phyloP scores from a whole-genome alignment of 1,284 basidiomycete species.

The Pterulicium gracile region DNA sequence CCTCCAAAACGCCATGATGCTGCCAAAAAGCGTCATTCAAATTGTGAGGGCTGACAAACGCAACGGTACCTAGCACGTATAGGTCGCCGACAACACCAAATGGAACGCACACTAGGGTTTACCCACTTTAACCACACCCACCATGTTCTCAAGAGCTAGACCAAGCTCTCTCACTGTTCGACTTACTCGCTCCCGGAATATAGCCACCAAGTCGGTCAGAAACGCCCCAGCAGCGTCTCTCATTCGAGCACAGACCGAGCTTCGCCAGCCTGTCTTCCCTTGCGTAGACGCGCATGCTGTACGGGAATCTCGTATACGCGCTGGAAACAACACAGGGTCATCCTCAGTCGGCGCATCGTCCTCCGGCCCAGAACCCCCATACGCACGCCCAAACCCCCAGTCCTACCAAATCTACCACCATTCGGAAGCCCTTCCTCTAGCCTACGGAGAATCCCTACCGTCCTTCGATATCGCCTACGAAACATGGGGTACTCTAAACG shows the following conservation, averaged over 20 bases:
- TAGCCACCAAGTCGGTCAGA: neutral
- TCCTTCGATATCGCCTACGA: conserved; percentile 91
- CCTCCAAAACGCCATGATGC: too few relatives aligned
- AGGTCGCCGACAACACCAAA: too few relatives aligned
- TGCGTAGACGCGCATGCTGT: conserved; percentile 69
- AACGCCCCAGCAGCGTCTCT: neutral
- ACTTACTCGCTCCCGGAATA: neutral
- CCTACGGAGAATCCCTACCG: conserved; percentile 67
- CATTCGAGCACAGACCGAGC: neutral
- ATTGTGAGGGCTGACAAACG: too few relatives aligned
- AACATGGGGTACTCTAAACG: conserved; percentile 89
- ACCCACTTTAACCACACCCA: too few relatives aligned
- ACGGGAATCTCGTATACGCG: conserved; percentile 42
- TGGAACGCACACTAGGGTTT: too few relatives aligned
- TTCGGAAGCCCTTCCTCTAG: conserved; percentile 51
- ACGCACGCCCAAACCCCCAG: conserved; percentile 61
- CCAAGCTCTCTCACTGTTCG: too few relatives aligned
- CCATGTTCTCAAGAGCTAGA: too few relatives aligned
- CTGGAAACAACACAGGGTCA: conserved; percentile 10
- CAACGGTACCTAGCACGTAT: too few relatives aligned
- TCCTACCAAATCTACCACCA: conserved; percentile 64
- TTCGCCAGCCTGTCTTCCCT: conserved; percentile 43
- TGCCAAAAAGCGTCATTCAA: too few relatives aligned
- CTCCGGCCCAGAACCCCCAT: conserved; percentile 67
- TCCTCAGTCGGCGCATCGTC: conserved; percentile 11